Percentiles rank a stretch among this genome's conserved stretches.
Conservation (phyloP, 225 moss, liverwort and hornwort genomes). For the Anthoceros angustus region DNA sequence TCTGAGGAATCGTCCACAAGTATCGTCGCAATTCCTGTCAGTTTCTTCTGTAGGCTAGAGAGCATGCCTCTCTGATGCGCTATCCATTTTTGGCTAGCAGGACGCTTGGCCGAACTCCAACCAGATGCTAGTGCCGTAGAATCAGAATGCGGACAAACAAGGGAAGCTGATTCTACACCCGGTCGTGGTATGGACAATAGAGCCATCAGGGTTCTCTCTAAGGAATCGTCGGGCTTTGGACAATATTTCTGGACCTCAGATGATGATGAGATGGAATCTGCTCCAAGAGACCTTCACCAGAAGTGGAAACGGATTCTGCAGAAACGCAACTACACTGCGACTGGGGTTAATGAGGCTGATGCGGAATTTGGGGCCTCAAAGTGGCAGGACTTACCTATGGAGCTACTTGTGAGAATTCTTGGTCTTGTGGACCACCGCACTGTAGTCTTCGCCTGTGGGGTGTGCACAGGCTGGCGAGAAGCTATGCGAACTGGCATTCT, state of each 20-base stretch:
- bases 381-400: slow-evolving; percentile 93
- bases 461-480: slow-evolving; percentile 81
- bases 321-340: slow-evolving; percentile 20
- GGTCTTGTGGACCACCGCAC: slow-evolving; percentile 64
- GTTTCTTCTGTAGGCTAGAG: neutral
- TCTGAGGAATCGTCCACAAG: neutral
- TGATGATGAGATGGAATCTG: slow-evolving; percentile 84
- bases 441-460: slow-evolving; percentile 63
- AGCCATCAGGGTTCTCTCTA: slow-evolving; percentile 18
- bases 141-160: neutral
- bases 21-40: neutral
- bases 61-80: neutral
- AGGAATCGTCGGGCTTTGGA: slow-evolving; percentile 28
- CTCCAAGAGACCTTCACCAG: slow-evolving; percentile 61
- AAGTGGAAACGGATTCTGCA: slow-evolving; percentile 75
- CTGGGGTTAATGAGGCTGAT: slow-evolving; percentile 22
- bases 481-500: slow-evolving; percentile 54
- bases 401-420: slow-evolving; percentile 68
- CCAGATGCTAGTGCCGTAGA: neutral
- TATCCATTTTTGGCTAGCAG: neutral
- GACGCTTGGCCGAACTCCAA: neutral
- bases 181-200: neutral
- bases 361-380: slow-evolving; percentile 38
- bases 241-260: slow-evolving; percentile 54
- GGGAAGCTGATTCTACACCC: neutral